Evolutionary conservation across 192 early-diverging fungal species (phyloP).

Genomic region (Umbelopsis sp.): DNA sequence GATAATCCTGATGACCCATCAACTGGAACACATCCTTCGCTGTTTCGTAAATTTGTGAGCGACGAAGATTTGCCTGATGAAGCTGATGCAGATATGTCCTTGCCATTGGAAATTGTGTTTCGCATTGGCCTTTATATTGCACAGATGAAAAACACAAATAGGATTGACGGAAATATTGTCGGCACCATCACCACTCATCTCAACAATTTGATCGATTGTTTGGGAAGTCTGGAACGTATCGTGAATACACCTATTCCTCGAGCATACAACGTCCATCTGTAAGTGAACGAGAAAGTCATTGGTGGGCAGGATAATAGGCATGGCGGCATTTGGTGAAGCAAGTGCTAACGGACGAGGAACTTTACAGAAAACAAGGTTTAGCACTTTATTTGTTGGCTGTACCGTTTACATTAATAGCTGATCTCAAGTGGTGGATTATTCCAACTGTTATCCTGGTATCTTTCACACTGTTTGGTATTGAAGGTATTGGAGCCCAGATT

Average conservation of each 20-base stretch:
- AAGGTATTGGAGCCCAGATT: conserved; percentile 78
- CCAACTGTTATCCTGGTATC: conserved; percentile 34
- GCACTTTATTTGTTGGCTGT: conserved; percentile 64
- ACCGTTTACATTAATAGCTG: conserved; percentile 71
- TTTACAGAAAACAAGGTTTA: conserved; percentile 64
- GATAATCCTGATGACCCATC: conserved; percentile 27
- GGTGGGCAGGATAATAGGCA: not conserved
- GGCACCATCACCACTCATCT: conserved; percentile 52
- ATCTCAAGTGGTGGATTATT: conserved; percentile 57
- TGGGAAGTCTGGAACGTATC: conserved; percentile 70
- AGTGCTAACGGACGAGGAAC: not conserved
- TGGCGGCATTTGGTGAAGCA: too few species aligned
- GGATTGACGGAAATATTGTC: conserved; percentile 54
- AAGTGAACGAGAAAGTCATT: conserved; percentile 18
- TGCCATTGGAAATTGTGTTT: conserved; percentile 51
- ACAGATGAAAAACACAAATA: conserved; percentile 43
- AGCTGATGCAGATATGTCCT: conserved; percentile 44
- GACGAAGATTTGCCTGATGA: conserved; percentile 44
- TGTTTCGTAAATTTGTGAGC: conserved; percentile 17
- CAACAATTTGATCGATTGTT: conserved; percentile 57
- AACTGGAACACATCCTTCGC: conserved; percentile 1
- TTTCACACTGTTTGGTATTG: conserved; percentile 78
- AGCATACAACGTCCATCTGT: conserved; percentile 76
- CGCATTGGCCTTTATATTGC: conserved; percentile 54
- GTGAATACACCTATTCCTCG: conserved; percentile 73